A percentile compares a stretch with the other conserved stretches of the same genome.
Evolutionary conservation across 805 yeast genomes (phyloP).

Genomic region (Lipomyces orientalis): DNA sequence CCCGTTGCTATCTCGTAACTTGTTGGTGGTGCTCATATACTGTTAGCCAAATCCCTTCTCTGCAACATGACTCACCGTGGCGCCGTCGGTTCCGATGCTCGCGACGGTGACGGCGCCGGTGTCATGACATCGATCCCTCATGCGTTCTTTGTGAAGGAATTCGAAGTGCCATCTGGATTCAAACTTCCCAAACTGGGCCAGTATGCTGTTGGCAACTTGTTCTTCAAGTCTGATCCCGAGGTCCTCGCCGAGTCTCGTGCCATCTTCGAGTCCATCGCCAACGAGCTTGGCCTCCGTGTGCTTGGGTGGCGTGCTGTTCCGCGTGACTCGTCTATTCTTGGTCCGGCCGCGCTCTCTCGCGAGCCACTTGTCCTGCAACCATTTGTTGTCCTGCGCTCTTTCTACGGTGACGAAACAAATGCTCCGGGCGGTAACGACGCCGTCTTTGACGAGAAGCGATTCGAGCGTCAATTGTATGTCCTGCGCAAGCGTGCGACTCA

Average conservation of each 20-base stretch:
- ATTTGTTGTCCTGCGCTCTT: constrained; percentile 71
- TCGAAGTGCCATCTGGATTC: constrained; percentile 68
- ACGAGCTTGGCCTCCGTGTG: constrained; percentile 74
- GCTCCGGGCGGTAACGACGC: constrained; percentile 61
- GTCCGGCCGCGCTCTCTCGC: constrained; percentile 91
- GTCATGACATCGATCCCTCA: constrained; percentile 92
- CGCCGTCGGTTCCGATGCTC: constrained; percentile 93
- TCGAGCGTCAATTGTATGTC: constrained; percentile 83
- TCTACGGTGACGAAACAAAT: constrained; percentile 50
- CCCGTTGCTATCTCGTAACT: not conserved
- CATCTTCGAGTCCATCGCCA: constrained; percentile 83
- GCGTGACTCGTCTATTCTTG: constrained; percentile 89
- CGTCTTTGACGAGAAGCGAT: constrained; percentile 60
- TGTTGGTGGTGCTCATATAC: not conserved
- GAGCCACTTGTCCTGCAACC: constrained; percentile 94
- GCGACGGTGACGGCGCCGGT: constrained; percentile 99
- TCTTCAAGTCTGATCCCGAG: constrained; percentile 83
- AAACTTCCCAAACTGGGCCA: constrained; percentile 79
- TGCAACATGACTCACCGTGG: constrained; percentile 99
- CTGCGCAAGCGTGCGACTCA: constrained; percentile 89
- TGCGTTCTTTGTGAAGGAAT: constrained; percentile 82
- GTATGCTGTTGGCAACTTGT: constrained; percentile 93
- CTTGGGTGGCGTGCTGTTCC: constrained; percentile 97
- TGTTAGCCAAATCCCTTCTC: constrained; percentile 59
- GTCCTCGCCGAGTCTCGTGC: constrained; percentile 70